Evolutionary conservation across 306 rosid genomes (phyloP).

Genomic region (Clitoria ternatea): DNA sequence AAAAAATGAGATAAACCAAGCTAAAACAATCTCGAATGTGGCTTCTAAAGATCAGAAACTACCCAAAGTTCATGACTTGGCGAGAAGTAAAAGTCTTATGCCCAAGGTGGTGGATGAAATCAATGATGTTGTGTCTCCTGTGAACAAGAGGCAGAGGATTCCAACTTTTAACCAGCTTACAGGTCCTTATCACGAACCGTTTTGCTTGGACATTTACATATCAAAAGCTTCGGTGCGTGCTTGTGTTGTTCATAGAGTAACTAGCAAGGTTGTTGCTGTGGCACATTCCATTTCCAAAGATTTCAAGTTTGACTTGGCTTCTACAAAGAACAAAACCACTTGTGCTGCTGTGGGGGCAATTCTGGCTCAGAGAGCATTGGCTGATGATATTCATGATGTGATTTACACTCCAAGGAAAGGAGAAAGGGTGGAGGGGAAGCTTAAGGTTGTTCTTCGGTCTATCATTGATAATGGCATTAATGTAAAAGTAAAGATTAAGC

Average conservation of each 20-base stretch:
- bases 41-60: conserved; percentile 29
- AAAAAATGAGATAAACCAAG: conserved; percentile 35
- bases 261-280: conserved; percentile 83
- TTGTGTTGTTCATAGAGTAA: conserved; percentile 67
- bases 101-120: conserved; percentile 22
- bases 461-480: conserved; percentile 61
- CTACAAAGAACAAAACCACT: conserved; percentile 64
- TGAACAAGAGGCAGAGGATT: conserved; percentile 57
- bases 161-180: conserved; percentile 80
- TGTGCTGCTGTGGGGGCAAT: conserved; percentile 84
- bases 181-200: conserved; percentile 80
- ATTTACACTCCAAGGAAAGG: conserved; percentile 84
- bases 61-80: conserved; percentile 27
- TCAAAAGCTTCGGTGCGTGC: conserved; percentile 89
- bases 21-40: conserved; percentile 8
- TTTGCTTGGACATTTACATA: conserved; percentile 82
- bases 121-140: conserved; percentile 4
- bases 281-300: conserved; percentile 90
- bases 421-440: conserved; percentile 81
- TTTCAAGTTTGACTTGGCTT: conserved; percentile 66
- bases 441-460: conserved; percentile 73
- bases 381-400: conserved; percentile 83
- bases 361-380: conserved; percentile 83
- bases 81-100: conserved; percentile 9
- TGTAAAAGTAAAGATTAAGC: conserved; percentile 80